Evolutionary conservation across 2,329 filamentous ascomycete genomes (phyloP).

Genomic region (Fusarium nurragi): DNA sequence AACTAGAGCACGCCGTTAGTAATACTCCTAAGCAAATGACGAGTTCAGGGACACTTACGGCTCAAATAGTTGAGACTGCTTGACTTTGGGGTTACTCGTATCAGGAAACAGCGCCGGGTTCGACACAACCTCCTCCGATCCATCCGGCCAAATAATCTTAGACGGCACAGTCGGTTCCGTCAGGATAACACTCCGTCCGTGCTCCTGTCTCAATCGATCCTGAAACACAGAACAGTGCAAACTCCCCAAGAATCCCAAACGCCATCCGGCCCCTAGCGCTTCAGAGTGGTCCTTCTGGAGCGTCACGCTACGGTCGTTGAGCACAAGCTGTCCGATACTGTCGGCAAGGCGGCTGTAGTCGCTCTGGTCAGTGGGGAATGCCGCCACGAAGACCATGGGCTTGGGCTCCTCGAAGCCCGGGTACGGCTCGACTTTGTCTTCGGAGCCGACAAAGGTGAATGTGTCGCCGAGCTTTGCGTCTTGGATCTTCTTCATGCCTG

Average conservation of each 20-base stretch:
- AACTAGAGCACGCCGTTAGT: slow-evolving; percentile 51
- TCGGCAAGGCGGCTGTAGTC: slow-evolving; percentile 90
- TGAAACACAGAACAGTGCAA: slow-evolving; percentile 99
- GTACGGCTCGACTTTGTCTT: slow-evolving; percentile 79
- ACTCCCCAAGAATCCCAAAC: slow-evolving; percentile 93
- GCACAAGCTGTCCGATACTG: slow-evolving; percentile 89
- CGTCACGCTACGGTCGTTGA: slow-evolving; percentile 95
- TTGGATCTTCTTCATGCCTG: slow-evolving; percentile 95
- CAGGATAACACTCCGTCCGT: slow-evolving; percentile 94
- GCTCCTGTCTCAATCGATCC: slow-evolving; percentile 91
- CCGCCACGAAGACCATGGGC: slow-evolving; percentile 98
- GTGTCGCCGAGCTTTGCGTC: slow-evolving; percentile 98
- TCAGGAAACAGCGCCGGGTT: slow-evolving; percentile 93
- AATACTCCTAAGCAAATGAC: too few species aligned
- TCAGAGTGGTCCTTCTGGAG: slow-evolving; percentile 94
- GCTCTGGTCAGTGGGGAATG: slow-evolving; percentile 90
- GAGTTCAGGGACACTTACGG: slow-evolving; percentile 53
- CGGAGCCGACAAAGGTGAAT: slow-evolving; percentile 82
- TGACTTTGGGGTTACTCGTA: slow-evolving; percentile 57
- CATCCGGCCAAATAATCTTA: slow-evolving; percentile 81
- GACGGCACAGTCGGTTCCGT: slow-evolving; percentile 95
- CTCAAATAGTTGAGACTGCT: slow-evolving; percentile 59
- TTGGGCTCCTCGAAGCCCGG: slow-evolving; percentile 97
- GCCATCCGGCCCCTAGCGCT: slow-evolving; percentile 91
- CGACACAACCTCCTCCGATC: slow-evolving; percentile 79